Conservation (phyloP, 192 early-diverging fungal species). For the Backusella macrospora region DNA sequence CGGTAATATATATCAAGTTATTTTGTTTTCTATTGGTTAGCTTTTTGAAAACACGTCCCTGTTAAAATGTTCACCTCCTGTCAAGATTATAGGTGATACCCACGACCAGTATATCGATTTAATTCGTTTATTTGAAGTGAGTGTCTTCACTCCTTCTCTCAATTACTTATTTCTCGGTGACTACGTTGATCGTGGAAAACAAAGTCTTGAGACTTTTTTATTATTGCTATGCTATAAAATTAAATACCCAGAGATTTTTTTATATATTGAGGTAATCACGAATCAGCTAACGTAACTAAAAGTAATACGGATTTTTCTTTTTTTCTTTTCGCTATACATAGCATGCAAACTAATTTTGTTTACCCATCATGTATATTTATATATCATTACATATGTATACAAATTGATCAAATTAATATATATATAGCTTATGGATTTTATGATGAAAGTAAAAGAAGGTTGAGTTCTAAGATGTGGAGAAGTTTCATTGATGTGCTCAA, state of each 20-base stretch:
- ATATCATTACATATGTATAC: conserved; percentile 25
- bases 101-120: conserved; percentile 96
- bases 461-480: conserved; percentile 89
- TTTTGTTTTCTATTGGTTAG: conserved; percentile 7
- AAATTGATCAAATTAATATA: too few relatives aligned
- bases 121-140: conserved; percentile 89
- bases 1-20: conserved; percentile 40
- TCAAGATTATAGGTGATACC: conserved; percentile 90
- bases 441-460: conserved; percentile 94
- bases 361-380: neutral
- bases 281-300: conserved; percentile 92
- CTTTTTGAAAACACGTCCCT: conserved; percentile 42
- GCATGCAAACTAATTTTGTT: neutral
- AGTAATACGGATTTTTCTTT: conserved; percentile 42
- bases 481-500: conserved; percentile 93
- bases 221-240: conserved; percentile 96
- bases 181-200: conserved; percentile 98
- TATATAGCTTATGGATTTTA: conserved; percentile 92
- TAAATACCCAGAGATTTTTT: conserved; percentile 97
- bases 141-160: conserved; percentile 87
- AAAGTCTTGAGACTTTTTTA: conserved; percentile 92
- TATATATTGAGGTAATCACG: conserved; percentile 94
- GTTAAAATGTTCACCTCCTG: conserved; percentile 73
- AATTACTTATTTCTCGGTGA: conserved; percentile 96
- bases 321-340: neutral